Evolutionary conservation across 2,329 filamentous ascomycete genomes (phyloP), one percentile per base, ranked within the genome.

Genomic region (Didymella arachidicola): DNA sequence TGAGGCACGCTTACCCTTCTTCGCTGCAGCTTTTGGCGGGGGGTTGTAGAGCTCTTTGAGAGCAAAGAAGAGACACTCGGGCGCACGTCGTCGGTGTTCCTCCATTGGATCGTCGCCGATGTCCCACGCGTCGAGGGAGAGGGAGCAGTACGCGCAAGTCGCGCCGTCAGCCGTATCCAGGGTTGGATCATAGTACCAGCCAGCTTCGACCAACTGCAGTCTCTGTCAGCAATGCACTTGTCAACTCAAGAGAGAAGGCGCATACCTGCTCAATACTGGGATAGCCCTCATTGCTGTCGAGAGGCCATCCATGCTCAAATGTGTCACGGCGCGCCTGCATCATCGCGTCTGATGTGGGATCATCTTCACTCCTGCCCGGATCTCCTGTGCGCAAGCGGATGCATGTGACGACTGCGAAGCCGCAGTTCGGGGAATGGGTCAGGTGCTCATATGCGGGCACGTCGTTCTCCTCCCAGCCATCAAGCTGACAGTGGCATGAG

Each of bases 51-150:
- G 89, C 89, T 27, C 84, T 80, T 29, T 82, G 27, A 96, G 84
- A 1, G 81, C 78, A 72, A 98, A 98, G 79, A 96, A 98, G 14
- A 87, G 83, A 73, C 95, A 99, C 25, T 89, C 83, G 0, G 92
- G 86, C 1, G 89, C 89, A 66, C 95, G 87, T 53, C 86, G 88
- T 68, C 88, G 87, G 73, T 99, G 95, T 74, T 99, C 95, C 61
- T 96, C 88, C 88, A 90, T 86, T 61, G 95, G 95, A 73, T 96
- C 92, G 75, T 99, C 95, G 59, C 89, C 88, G 1, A 90, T 89
- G 73, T 98, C 95, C 95, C 96, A 99, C 7, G 93, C 93, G 76
- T 98, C 94, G 11, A 99, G 84, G 11, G 90, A 92, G 16, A 98
- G 80, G 57, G 90, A 87, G 79, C 95, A 99, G 78, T 98, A 97